phyloP scores from a whole-genome alignment of 257 asterid species.

The Penstemon newberryi region DNA sequence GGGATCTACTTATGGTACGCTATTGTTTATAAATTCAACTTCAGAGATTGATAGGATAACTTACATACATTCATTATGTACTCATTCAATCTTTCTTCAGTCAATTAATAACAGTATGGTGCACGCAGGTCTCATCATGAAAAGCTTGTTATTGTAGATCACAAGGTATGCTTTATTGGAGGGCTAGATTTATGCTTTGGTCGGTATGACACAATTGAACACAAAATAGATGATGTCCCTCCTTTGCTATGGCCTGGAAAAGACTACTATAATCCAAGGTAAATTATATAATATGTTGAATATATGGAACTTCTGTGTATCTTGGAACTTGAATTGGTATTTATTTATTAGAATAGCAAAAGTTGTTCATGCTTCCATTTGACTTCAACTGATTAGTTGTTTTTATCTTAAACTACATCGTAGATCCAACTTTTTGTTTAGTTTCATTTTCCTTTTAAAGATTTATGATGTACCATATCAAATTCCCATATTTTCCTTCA shows the following conservation, averaged over 20 bases:
- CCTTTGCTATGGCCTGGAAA: conserved; percentile 84
- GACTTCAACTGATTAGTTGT: neutral
- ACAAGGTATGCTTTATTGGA: conserved; percentile 75
- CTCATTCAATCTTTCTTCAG: conserved; percentile 3
- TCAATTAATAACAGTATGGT: conserved; percentile 16
- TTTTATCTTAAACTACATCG: neutral
- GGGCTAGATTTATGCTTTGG: conserved; percentile 97
- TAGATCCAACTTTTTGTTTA: neutral
- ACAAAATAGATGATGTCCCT: conserved; percentile 70
- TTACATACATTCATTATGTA: neutral
- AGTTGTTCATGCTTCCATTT: neutral
- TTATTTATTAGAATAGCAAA: conserved; percentile 1
- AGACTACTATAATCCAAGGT: conserved; percentile 98
- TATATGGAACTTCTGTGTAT: conserved; percentile 9
- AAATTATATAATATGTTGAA: conserved; percentile 22
- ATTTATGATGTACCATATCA: neutral
- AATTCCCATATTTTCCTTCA: neutral
- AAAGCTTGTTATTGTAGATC: conserved; percentile 89
- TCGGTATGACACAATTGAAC: conserved; percentile 83
- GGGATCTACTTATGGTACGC: conserved; percentile 86
- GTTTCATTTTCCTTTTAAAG: neutral
- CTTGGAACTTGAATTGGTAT: conserved; percentile 16
- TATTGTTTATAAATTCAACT: conserved; percentile 24
- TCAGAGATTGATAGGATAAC: conserved; percentile 11
- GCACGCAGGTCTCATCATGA: conserved; percentile 96